Conservation (phyloP, 2,329 filamentous ascomycete species). For the Clarireedia monteithiana region DNA sequence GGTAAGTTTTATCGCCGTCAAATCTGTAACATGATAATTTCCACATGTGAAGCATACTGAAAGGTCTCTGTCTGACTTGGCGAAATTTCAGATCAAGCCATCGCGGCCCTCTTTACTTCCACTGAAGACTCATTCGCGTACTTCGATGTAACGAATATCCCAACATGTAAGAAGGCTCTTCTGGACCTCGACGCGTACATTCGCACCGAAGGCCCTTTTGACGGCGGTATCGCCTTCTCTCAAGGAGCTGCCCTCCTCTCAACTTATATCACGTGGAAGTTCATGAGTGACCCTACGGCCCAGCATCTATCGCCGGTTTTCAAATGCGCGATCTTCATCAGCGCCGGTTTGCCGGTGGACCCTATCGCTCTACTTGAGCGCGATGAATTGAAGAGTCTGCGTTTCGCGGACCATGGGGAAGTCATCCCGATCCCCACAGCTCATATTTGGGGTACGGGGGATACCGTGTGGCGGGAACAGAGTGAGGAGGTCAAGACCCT, state of each 20-base stretch:
- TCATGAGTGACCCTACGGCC: not conserved
- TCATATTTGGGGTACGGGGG: conserved; percentile 5
- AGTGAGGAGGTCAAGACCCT: not conserved
- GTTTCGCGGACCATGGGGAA: not conserved
- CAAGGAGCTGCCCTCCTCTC: conserved; percentile 34
- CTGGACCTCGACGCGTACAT: conserved; percentile 3
- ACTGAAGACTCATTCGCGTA: conserved; percentile 7
- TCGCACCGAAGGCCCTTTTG: conserved; percentile 11
- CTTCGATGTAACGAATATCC: not conserved
- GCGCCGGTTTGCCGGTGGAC: not conserved
- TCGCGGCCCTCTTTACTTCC: not conserved
- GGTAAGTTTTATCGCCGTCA: not conserved
- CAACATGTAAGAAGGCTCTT: not conserved
- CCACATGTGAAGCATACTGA: not conserved
- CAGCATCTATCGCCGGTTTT: not conserved
- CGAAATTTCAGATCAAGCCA: not conserved
- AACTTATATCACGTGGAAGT: not conserved
- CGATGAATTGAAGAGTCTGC: not conserved
- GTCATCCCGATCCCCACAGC: conserved; percentile 8
- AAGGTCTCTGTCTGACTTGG: not conserved
- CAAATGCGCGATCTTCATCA: conserved; percentile 13
- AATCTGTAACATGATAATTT: not conserved
- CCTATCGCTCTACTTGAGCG: not conserved
- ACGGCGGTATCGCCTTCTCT: conserved; percentile 13
- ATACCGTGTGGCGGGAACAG: not conserved